Percentiles rank a stretch among this genome's conserved stretches.
Conservation (phyloP, 257 asterid genomes). For the Buddleja alternifolia region DNA sequence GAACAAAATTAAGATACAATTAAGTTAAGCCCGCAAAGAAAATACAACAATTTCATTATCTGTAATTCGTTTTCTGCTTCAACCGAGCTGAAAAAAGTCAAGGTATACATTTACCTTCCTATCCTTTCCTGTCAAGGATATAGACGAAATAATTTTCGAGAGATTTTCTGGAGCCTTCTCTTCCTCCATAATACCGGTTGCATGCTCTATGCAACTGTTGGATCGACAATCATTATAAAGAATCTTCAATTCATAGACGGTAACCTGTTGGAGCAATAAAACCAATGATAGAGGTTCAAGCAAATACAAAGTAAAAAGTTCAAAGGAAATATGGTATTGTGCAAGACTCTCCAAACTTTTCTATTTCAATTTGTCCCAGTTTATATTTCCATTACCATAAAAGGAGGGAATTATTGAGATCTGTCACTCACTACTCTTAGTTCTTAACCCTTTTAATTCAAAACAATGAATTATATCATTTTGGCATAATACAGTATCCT, state of each 20-base stretch:
- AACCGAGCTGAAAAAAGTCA: constrained; percentile 10
- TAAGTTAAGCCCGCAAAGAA: not conserved
- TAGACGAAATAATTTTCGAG: constrained; percentile 64
- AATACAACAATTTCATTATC: not conserved
- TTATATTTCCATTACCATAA: too few species aligned
- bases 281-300: not conserved
- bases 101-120: constrained; percentile 57
- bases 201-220: constrained; percentile 87
- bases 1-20: too few species aligned
- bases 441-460: too few species aligned
- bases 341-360: too few species aligned
- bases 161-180: constrained; percentile 88
- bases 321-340: too few species aligned
- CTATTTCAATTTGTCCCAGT: too few species aligned
- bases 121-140: constrained; percentile 69
- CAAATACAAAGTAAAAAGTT: not conserved
- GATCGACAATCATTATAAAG: constrained; percentile 71
- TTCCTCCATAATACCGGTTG: constrained; percentile 85
- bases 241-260: constrained; percentile 65
- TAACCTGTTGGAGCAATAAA: constrained; percentile 49
- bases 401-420: too few species aligned
- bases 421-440: too few species aligned
- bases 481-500: too few species aligned
- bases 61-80: not conserved
- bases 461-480: too few species aligned